These are phyloP conservation scores for Lanmaoa rubissima DNA, from an alignment of 768 basidiomycete species.

Conservation along the genomic window DNA sequence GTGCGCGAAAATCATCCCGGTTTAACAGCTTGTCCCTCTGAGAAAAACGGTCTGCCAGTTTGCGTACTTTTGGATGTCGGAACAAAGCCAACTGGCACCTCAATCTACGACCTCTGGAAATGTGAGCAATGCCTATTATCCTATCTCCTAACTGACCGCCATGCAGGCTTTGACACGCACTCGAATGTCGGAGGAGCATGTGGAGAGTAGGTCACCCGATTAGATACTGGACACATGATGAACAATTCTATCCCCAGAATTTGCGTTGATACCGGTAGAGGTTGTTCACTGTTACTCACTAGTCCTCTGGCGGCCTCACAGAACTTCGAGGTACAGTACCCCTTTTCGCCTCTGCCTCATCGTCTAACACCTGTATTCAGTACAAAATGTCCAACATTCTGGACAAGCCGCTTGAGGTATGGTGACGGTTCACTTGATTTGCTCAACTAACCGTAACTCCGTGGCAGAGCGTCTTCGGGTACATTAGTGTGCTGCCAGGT, in stretches of 20 bases:
- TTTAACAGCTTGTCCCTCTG: not conserved
- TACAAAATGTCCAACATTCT: constrained; percentile 97
- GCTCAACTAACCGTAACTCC: not conserved
- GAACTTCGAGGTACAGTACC: constrained; percentile 73
- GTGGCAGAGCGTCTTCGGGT: constrained; percentile 72
- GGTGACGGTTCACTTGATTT: constrained; percentile 19
- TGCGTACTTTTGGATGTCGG: constrained; percentile 93
- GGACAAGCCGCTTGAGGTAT: constrained; percentile 90
- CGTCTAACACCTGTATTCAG: constrained; percentile 30
- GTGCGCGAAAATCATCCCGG: constrained; percentile 33
- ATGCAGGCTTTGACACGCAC: constrained; percentile 72
- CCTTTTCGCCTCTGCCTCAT: not conserved
- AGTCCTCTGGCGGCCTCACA: constrained; percentile 89
- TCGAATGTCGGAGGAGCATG: constrained; percentile 90
- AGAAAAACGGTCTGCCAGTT: constrained; percentile 41
- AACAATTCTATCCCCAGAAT: constrained; percentile 45
- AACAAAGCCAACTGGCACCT: constrained; percentile 91
- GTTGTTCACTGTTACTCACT: constrained; percentile 64
- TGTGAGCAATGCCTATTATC: constrained; percentile 37
- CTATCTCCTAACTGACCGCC: constrained; percentile 3
- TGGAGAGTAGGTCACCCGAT: constrained; percentile 64
- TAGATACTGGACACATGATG: not conserved
- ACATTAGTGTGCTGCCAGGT: constrained; percentile 86
- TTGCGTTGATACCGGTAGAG: constrained; percentile 77
- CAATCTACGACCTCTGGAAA: constrained; percentile 97